Base-by-base conservation (phyloP, 2,329 filamentous ascomycete genomes). In the Neonectria ditissima region DNA sequence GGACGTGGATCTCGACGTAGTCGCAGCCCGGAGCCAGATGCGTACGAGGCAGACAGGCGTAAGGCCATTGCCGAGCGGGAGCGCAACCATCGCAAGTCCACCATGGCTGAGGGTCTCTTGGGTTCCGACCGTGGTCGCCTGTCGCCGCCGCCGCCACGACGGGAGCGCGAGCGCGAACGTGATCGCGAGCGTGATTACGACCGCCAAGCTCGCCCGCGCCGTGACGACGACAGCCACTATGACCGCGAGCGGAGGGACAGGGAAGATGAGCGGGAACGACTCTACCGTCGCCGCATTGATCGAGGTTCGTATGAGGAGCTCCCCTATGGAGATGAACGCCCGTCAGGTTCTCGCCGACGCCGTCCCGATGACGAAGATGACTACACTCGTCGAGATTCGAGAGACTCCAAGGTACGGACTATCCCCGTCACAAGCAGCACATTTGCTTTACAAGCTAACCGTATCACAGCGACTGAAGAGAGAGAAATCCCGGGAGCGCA, bases 21-120 rank as follows among this genome's bases (percentile, higher is more conserved):
- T 76, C 93, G 94, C 73, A 94, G 91, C 72, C 94, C 94, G n/a
- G 96, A 98, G 79, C 88, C 89, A 62, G 94, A 99, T 80, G 89
- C 93, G 20, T 99, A 99, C 79, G 96, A 98, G 80, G 96, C 94
- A 64, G 96, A 99, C 77, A 90, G 96, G 69, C 91, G 94, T 74
- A 96, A 95, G 78, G 95, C 95, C 45, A 94, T 96, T 75, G 94
- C 94, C 62, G 94, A 97, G 76, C 91, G 97, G 51, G 97, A 98
- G 81, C 91, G 94, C 69, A 94, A 97, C 73, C 97, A 97, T 80
- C 90, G 93, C 78, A 97, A 96, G 81, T 84, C 88, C 47, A 89
- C 86, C 76, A 89, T 89, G 80, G 92, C 91, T 68, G 88, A 90
- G 72, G 87, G 83, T 69, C 79, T 89, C 20, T 77, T 90, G 57